A percentile compares a stretch with the other conserved stretches of the same genome.
These are phyloP conservation scores for Polygonum maritimum DNA, from an alignment of 148 eudicot species.

Conservation along the genomic window DNA sequence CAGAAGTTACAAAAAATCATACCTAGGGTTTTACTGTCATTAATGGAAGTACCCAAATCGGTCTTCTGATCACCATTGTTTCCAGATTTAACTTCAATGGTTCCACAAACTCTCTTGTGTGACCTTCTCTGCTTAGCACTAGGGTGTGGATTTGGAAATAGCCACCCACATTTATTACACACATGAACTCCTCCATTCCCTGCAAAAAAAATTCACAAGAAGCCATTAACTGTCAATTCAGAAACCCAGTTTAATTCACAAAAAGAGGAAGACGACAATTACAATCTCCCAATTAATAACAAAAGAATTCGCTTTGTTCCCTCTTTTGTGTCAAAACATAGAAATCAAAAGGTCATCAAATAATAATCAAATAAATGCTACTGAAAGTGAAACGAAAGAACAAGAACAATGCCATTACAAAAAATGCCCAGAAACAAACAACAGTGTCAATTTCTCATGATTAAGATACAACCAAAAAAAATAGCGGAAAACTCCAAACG, in stretches of 20 bases:
- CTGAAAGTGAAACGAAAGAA: neutral
- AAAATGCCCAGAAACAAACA: slow-evolving; percentile 4
- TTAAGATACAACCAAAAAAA: neutral
- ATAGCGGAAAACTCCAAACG: neutral
- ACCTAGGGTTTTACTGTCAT: slow-evolving; percentile 15
- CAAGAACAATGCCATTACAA: neutral
- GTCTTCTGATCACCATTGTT: slow-evolving; percentile 17
- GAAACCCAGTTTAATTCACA: neutral
- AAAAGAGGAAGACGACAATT: neutral
- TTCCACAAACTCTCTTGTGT: slow-evolving; percentile 78
- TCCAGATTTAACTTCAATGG: slow-evolving; percentile 39
- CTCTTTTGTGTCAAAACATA: neutral
- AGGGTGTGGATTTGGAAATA: slow-evolving; percentile 66
- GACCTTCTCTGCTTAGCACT: slow-evolving; percentile 71
- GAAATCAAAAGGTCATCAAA: neutral
- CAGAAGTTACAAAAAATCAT: neutral
- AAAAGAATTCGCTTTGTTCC: neutral
- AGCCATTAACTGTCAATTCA: neutral
- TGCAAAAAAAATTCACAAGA: slow-evolving; percentile 11
- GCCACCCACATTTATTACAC: slow-evolving; percentile 73
- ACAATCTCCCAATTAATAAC: neutral
- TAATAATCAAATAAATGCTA: neutral
- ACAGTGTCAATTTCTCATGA: neutral
- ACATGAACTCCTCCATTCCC: slow-evolving; percentile 45
- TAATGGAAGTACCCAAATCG: slow-evolving; percentile 34